These are phyloP conservation scores for Picea abies DNA, from an alignment of 83 land plant species.

Conservation along the genomic window DNA sequence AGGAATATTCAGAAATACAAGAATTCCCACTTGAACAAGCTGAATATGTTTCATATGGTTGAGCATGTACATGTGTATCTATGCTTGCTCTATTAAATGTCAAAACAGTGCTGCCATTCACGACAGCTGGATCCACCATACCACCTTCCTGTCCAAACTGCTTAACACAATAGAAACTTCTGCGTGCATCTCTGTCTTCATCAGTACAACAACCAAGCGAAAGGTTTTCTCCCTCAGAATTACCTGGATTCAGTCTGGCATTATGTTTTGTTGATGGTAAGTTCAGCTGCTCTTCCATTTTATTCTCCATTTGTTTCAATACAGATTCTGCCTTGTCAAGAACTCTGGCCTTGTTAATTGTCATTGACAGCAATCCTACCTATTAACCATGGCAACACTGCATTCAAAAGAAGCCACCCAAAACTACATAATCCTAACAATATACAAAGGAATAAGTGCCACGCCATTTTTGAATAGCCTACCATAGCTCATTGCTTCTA, in stretches of 20 bases:
- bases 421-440: too few species aligned
- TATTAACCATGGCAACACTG: too few species aligned
- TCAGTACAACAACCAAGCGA: not conserved
- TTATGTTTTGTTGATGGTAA: slow-evolving; percentile 39
- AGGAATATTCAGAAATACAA: too few species aligned
- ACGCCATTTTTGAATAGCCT: too few species aligned
- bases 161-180: not conserved
- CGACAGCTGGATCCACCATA: not conserved
- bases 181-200: not conserved
- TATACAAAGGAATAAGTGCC: too few species aligned
- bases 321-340: too few species aligned
- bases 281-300: slow-evolving; percentile 24
- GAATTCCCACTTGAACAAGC: too few species aligned
- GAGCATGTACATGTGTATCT: not conserved
- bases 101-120: not conserved
- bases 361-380: too few species aligned
- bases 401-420: too few species aligned
- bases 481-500: too few species aligned
- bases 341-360: too few species aligned
- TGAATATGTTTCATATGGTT: not conserved
- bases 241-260: not conserved
- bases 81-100: not conserved
- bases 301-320: too few species aligned
- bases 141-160: not conserved
- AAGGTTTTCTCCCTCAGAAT: slow-evolving; percentile 4